phyloP scores from a whole-genome alignment of 78 protist species.

The Bigelowiella natans region DNA sequence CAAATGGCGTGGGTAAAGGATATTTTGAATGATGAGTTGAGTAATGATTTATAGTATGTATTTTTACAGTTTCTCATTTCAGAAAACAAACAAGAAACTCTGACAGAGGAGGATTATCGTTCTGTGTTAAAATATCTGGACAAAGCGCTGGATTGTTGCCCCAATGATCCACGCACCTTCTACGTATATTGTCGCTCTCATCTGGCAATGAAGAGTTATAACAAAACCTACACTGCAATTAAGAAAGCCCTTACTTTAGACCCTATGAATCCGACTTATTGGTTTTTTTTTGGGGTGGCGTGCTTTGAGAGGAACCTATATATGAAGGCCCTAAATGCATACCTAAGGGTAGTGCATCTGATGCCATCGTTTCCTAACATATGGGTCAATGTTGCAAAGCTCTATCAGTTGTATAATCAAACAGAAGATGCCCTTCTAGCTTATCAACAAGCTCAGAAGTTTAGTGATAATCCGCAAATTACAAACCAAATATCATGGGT shows the following conservation, averaged over 20 bases:
- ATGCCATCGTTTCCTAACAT: background rate
- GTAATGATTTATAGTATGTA: too few relatives aligned
- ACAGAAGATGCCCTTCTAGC: background rate
- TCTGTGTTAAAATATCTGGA: background rate
- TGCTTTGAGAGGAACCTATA: background rate
- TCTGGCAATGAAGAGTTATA: background rate
- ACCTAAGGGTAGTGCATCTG: background rate
- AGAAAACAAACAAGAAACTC: background rate
- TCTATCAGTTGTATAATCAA: background rate
- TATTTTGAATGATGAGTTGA: too few relatives aligned
- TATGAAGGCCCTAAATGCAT: background rate
- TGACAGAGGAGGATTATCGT: background rate
- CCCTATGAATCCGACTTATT: background rate
- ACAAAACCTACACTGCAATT: background rate
- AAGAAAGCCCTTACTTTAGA: background rate
- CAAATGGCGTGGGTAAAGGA: background rate
- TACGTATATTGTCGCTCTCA: background rate
- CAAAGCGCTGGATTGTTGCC: background rate
- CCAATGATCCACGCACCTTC: background rate
- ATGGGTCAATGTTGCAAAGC: background rate
- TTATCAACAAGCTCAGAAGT: background rate
- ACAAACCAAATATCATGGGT: background rate
- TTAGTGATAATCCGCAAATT: background rate
- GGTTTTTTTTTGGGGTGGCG: background rate
- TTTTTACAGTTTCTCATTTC: too few relatives aligned